These are phyloP conservation scores for Alternaria sp. DNA, from an alignment of 2,329 filamentous ascomycete species.

Conservation along the genomic window DNA sequence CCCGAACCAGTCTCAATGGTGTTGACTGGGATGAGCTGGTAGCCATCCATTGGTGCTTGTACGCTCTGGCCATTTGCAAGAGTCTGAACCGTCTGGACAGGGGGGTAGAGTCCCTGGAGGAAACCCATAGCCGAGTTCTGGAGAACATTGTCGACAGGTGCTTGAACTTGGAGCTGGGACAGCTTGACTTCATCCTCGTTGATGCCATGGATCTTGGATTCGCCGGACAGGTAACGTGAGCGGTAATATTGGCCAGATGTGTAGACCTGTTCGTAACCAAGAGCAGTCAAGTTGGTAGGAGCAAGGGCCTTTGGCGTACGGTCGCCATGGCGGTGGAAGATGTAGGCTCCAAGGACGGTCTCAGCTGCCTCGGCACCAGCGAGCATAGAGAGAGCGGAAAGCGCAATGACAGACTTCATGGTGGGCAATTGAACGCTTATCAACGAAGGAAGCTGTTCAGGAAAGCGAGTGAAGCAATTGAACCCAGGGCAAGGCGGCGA, in stretches of 20 bases:
- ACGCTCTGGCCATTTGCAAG: conserved; percentile 74
- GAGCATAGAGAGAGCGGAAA: conserved; percentile 36
- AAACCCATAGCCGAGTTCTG: conserved; percentile 82
- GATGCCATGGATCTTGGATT: conserved; percentile 70
- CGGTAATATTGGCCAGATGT: conserved; percentile 77
- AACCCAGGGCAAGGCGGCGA: conserved; percentile 8
- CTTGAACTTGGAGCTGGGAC: conserved; percentile 73
- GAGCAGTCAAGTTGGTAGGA: conserved; percentile 74
- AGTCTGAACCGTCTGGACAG: conserved; percentile 63
- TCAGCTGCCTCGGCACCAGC: conserved; percentile 55
- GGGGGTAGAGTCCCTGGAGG: conserved; percentile 86
- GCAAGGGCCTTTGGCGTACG: conserved; percentile 77
- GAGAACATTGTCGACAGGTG: conserved; percentile 77
- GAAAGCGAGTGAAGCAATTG: conserved; percentile 7
- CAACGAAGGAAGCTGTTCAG: neutral
- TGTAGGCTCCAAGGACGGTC: conserved; percentile 79
- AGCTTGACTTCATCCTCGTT: conserved; percentile 69
- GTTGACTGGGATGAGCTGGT: conserved; percentile 81
- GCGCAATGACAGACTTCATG: conserved; percentile 35
- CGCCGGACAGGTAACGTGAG: conserved; percentile 71
- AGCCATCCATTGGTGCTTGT: conserved; percentile 74
- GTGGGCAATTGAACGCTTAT: conserved; percentile 11
- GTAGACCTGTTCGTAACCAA: conserved; percentile 79
- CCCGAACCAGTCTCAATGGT: conserved; percentile 65
- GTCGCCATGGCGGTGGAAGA: conserved; percentile 91